Evolutionary conservation across 805 yeast species (phyloP).

Genomic region (Hanseniaspora meyeri): DNA sequence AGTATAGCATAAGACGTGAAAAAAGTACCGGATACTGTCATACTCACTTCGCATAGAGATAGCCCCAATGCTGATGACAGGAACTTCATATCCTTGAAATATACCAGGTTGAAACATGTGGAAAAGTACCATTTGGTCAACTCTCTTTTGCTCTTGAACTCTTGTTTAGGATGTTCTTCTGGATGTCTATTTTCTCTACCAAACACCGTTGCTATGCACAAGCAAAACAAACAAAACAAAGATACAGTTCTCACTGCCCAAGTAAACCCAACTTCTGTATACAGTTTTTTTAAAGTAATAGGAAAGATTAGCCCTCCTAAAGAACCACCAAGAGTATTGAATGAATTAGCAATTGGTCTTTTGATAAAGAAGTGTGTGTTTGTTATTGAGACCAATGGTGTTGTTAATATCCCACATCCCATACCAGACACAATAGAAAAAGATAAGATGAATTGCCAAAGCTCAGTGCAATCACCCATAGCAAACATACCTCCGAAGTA

Average conservation of each 20-base stretch:
- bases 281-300: constrained; percentile 39
- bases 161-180: constrained; percentile 17
- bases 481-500: constrained; percentile 45
- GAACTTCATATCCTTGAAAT: constrained; percentile 35
- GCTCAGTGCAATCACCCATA: constrained; percentile 39
- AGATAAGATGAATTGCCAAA: constrained; percentile 51
- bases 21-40: constrained; percentile 38
- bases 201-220: constrained; percentile 28
- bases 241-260: constrained; percentile 51
- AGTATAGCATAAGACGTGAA: constrained; percentile 43
- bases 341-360: constrained; percentile 45
- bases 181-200: constrained; percentile 30
- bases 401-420: constrained; percentile 48
- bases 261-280: constrained; percentile 38
- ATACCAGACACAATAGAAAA: constrained; percentile 46
- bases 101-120: constrained; percentile 25
- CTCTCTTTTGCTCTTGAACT: constrained; percentile 31
- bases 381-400: constrained; percentile 49
- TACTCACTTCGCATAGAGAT: constrained; percentile 36
- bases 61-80: constrained; percentile 33
- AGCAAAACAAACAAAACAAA: constrained; percentile 34
- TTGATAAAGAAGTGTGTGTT: constrained; percentile 54
- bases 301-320: constrained; percentile 48
- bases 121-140: constrained; percentile 22
- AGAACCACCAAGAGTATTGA: constrained; percentile 44